Evolutionary conservation across 805 yeast genomes (phyloP), one percentile per base, ranked within the genome.

Genomic region (Lipomyces japonicus): DNA sequence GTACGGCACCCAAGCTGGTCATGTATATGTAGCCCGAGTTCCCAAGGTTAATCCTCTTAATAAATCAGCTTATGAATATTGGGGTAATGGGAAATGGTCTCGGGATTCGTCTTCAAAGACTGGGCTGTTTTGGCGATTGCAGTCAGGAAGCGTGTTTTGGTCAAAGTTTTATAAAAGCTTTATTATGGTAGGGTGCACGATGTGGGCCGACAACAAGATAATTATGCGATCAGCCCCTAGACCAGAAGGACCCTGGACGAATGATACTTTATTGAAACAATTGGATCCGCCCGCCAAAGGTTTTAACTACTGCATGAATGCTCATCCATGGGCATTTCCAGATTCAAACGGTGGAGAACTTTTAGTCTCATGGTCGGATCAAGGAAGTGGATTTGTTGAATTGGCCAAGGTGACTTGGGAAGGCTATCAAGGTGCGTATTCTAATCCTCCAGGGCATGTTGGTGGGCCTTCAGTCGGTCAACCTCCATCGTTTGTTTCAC

Each of bases 251-350:
- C 58, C 58, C 9, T 54, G 58, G 58, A 54, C 57, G 9, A 10
- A 28, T 12, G 58, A 54, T 40, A 28, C 31, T 10, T 32, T 44
- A 3, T 43, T 50, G 38, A 30, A 46, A 7, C 58, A 54, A 44
- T 48, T 54, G 10, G 41, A 54, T 39, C 39, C 42, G 35, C 55
- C 55, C 12, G 23, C 16, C 18, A 19, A 26, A 28, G 58, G 58
- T 2, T 44, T 54, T 22, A 54, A 54, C 36, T 54, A 54, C 45
- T 54, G 58, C 42, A 28, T 54, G 25, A 54, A 54, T 16, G 58
- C 57, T 5, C 58, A 54, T 47, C 58, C 58, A 4, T 54, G 58
- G 58, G 58, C 57, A 12, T 54, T 54, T 37, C 58, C 58, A 3
- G 58, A 43, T 2, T 41, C 57, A 12, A 26, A 48, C 12, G 56